Conservation (phyloP, 139 green algal genomes). For the Zygnema cylindricum region DNA sequence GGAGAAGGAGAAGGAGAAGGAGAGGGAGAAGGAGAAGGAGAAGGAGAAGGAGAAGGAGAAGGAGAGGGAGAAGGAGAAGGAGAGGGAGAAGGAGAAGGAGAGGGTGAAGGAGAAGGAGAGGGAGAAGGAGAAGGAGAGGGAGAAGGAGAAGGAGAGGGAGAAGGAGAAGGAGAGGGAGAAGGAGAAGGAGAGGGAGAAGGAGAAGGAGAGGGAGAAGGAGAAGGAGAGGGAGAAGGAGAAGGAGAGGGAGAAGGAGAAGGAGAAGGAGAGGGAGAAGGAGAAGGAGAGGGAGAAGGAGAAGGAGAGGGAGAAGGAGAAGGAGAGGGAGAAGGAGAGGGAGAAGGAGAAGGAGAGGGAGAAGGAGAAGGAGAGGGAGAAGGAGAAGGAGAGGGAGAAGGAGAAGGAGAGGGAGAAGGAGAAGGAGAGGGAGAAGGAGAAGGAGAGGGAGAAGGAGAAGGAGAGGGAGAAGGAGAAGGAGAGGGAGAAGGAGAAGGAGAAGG, state of each 20-base stretch:
- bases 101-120: neutral
- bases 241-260: neutral
- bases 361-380: neutral
- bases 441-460: neutral
- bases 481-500: neutral
- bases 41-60: constrained; percentile 16
- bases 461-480: neutral
- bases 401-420: neutral
- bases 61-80: neutral
- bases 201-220: neutral
- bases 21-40: too few relatives aligned
- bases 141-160: neutral
- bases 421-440: neutral
- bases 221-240: neutral
- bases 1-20: too few relatives aligned
- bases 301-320: neutral
- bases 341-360: neutral
- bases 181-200: neutral
- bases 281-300: neutral
- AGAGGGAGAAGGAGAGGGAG: neutral
- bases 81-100: constrained; percentile 1
- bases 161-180: constrained; percentile 12
- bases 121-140: neutral
- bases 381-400: neutral
- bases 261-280: neutral